Conservation (phyloP, 2,329 filamentous ascomycete genomes). For the Aspergillus thermomutatus region DNA sequence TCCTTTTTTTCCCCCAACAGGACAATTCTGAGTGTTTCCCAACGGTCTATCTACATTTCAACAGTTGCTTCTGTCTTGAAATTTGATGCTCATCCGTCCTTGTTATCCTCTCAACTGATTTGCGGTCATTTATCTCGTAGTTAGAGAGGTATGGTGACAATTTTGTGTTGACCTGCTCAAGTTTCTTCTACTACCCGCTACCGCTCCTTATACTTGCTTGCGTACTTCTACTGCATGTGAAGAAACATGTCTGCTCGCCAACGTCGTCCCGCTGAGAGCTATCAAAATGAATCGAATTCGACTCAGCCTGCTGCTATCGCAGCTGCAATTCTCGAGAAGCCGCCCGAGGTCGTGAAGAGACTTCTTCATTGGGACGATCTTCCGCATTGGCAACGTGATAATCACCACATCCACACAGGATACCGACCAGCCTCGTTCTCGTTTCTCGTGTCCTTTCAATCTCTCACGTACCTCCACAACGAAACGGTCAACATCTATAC, state of each 20-base stretch:
- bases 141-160: background rate
- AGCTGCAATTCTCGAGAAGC: constrained; percentile 25
- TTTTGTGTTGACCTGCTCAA: constrained; percentile 6
- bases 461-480: constrained; percentile 63
- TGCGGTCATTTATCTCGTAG: background rate
- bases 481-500: constrained; percentile 70
- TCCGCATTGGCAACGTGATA: constrained; percentile 59
- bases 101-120: background rate
- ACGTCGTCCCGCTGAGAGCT: constrained; percentile 25
- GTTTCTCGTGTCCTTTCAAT: constrained; percentile 56
- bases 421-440: constrained; percentile 64
- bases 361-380: constrained; percentile 52
- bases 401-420: constrained; percentile 64
- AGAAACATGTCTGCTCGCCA: constrained; percentile 29
- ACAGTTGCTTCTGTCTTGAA: background rate
- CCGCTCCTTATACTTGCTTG: constrained; percentile 5
- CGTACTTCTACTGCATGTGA: constrained; percentile 21
- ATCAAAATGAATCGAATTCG: constrained; percentile 17
- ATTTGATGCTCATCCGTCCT: background rate
- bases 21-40: background rate
- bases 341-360: constrained; percentile 27
- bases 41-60: constrained; percentile 1
- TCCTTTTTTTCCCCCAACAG: background rate
- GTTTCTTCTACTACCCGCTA: background rate
- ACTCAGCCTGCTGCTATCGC: constrained; percentile 23